Base-by-base conservation (phyloP, 176 grass and related monocot genomes). In the Poa pratensis region DNA sequence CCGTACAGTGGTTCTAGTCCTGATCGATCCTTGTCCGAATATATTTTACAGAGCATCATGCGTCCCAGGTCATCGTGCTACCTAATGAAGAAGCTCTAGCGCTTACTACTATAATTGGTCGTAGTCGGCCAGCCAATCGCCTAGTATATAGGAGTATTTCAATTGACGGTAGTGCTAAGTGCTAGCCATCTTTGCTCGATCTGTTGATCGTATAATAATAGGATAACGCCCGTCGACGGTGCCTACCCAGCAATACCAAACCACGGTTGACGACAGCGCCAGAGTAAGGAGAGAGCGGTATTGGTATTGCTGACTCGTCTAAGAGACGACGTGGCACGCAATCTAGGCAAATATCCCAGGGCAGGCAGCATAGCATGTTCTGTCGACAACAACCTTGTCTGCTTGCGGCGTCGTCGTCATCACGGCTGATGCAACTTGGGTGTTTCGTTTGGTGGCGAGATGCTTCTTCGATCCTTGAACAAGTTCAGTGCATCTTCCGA, bases 21-120 rank as follows among this genome's bases (percentile, higher is more conserved):
- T 35, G 34, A 35, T 35, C 35, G 35, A 37, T 37, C 35, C 35
- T 37, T 37, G 5, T 37, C 35, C 35, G 35, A 37, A 6, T 37
- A 37, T 27, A 17, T 27, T 48, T 61, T 24, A 13, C 40, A 16
- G 67, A 19, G 34, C 20, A 26, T 17, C 32, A 27, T 46, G 43
- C 20, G 3, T 24, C 34, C 77, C 55, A 54, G 20, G 19, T 57
- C 81, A 55, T 30, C 62, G 19, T 58, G 77, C 77, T 70, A 78
- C 62, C 70, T 57, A 77, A 39, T 58, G 14, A 42, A 42, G 39
- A 35, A 35, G 1, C 14, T 24, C 76, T 48, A 64, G 68, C 2
- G 0, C 2, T 0, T 43, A 70, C 0, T 14, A 46, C 35, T 72
- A 51, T 74, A 51, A 74, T 28, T 74, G 45, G 22, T 51, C 23